phyloP scores from a whole-genome alignment of 1,284 basidiomycete species.

The Ustilago bromivora region DNA sequence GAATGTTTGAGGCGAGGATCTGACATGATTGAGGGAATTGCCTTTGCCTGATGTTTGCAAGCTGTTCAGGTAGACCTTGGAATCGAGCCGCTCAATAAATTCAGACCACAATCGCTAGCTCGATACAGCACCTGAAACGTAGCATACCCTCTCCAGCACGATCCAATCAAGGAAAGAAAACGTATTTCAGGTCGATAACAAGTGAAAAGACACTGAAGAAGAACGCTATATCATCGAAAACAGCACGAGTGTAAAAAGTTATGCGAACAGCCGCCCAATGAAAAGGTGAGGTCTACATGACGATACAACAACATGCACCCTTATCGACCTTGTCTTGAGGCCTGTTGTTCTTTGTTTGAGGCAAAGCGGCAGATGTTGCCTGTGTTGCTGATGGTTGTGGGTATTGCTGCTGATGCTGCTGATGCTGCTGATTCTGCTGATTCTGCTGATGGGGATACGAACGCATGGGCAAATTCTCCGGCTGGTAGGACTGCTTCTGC shows the following conservation, averaged over 20 bases:
- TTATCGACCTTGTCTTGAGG: slow-evolving; percentile 23
- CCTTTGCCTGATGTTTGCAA: too few species aligned
- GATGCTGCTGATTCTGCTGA: background rate
- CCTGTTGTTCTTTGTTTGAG: background rate
- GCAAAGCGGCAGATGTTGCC: slow-evolving; percentile 10
- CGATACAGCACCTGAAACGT: too few species aligned
- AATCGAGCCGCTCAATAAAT: too few species aligned
- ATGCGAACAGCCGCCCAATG: background rate
- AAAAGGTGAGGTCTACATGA: slow-evolving; percentile 31
- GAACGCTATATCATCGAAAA: background rate
- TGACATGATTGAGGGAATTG: background rate
- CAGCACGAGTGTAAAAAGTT: background rate
- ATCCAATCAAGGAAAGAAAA: too few species aligned
- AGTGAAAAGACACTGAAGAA: too few species aligned
- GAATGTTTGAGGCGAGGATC: background rate
- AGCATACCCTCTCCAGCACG: too few species aligned
- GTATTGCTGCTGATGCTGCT: background rate
- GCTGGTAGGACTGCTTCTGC: background rate
- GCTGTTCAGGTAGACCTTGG: too few species aligned
- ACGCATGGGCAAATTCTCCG: background rate
- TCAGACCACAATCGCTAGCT: too few species aligned
- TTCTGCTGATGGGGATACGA: background rate
- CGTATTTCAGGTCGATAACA: too few species aligned
- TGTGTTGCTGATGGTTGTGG: background rate
- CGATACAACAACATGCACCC: slow-evolving; percentile 43